Percentiles rank a stretch among this genome's conserved stretches.
Conservation (phyloP, 176 grass and related monocot genomes). For the Avena sativa region DNA sequence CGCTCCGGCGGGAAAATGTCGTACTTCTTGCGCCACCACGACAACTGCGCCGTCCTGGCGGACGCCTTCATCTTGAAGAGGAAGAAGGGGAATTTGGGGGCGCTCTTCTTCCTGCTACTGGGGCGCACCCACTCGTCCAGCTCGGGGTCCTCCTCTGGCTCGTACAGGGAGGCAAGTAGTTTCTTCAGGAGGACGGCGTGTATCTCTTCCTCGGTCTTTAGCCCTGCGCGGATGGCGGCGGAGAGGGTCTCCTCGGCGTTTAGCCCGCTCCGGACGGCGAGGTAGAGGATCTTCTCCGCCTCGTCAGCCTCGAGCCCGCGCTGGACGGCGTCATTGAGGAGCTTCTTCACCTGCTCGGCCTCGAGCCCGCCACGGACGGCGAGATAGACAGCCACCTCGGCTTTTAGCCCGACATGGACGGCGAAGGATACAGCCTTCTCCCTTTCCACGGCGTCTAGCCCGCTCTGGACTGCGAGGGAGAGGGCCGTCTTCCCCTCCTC, state of each 20-base stretch:
- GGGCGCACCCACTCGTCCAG: neutral
- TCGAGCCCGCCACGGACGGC: neutral
- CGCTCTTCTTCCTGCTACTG: neutral
- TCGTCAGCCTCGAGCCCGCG: neutral
- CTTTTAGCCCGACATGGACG: neutral
- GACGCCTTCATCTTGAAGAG: constrained; percentile 12
- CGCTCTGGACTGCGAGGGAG: neutral
- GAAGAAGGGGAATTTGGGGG: neutral
- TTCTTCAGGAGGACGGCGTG: neutral
- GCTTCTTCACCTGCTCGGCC: neutral
- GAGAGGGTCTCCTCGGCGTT: constrained; percentile 5
- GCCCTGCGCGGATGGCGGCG: neutral
- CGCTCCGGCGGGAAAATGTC: neutral
- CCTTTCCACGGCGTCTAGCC: neutral
- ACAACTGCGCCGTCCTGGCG: neutral
- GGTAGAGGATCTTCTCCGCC: constrained; percentile 14
- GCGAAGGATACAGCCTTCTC: neutral
- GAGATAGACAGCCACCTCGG: neutral
- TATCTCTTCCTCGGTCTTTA: constrained; percentile 3
- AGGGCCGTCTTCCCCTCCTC: neutral
- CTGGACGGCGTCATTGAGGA: neutral
- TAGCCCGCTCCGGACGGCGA: neutral
- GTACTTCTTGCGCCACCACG: constrained; percentile 8
- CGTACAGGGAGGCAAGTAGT: neutral
- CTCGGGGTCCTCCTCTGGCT: neutral